A percentile compares a stretch with the other conserved stretches of the same genome.
phyloP scores from a whole-genome alignment of 768 basidiomycete species.

The Boletales sp. region DNA sequence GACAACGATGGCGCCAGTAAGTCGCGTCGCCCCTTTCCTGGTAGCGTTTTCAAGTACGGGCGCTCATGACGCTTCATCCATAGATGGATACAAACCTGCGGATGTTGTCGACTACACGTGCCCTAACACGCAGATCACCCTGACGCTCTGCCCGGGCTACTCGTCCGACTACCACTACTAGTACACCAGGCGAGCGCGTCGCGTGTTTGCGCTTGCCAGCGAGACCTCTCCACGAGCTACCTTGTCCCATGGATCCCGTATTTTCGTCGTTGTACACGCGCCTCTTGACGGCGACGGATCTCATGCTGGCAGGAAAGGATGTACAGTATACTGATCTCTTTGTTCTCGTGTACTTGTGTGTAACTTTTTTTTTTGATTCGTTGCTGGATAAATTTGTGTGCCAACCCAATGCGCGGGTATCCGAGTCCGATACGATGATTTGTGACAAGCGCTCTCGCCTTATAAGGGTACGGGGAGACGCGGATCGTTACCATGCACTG shows the following conservation, averaged over 20 bases:
- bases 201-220: background rate
- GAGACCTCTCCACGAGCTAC: background rate
- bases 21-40: background rate
- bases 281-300: too few relatives aligned
- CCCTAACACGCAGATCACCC: slow-evolving; percentile 22
- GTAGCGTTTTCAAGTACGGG: background rate
- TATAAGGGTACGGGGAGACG: too few relatives aligned
- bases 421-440: too few relatives aligned
- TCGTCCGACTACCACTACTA: slow-evolving; percentile 15
- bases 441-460: too few relatives aligned
- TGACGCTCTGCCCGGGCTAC: slow-evolving; percentile 28
- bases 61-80: slow-evolving; percentile 1
- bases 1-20: slow-evolving; percentile 30
- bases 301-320: too few relatives aligned
- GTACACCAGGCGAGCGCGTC: background rate
- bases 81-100: slow-evolving; percentile 26
- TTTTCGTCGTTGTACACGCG: too few relatives aligned
- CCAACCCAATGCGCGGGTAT: too few relatives aligned
- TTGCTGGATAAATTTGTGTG: too few relatives aligned
- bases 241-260: background rate
- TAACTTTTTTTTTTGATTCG: background rate
- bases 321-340: too few relatives aligned
- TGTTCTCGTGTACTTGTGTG: background rate
- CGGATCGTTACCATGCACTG: too few relatives aligned
- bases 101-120: slow-evolving; percentile 30